Evolutionary conservation across 2,329 filamentous ascomycete species (phyloP).

Genomic region (Ophiostoma sp.): DNA sequence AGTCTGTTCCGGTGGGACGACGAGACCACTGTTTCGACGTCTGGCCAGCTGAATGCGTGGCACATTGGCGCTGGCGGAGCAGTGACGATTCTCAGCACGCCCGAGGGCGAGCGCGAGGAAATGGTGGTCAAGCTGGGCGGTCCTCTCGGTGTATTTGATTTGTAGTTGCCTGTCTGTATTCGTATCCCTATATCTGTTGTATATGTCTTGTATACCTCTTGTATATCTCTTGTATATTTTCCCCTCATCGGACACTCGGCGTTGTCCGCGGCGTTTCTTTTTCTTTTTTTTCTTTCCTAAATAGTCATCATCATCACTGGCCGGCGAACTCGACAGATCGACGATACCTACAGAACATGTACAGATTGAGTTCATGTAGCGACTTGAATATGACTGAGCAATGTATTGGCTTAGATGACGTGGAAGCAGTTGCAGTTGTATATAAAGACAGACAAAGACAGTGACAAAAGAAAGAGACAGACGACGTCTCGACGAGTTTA

Average conservation of each 20-base stretch:
- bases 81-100: slow-evolving; percentile 76
- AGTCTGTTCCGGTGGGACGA: slow-evolving; percentile 71
- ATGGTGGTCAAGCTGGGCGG: slow-evolving; percentile 73
- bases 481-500: neutral
- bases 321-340: slow-evolving; percentile 1
- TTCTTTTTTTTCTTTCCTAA: slow-evolving; percentile 18
- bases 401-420: neutral
- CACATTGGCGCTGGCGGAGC: slow-evolving; percentile 84
- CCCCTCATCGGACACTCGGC: slow-evolving; percentile 22
- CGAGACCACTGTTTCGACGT: slow-evolving; percentile 36
- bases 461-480: neutral
- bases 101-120: slow-evolving; percentile 79
- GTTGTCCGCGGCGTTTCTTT: slow-evolving; percentile 16
- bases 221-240: neutral
- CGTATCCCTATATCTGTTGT: neutral
- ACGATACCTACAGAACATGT: slow-evolving; percentile 6
- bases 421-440: neutral
- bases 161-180: slow-evolving; percentile 13
- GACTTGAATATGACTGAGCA: neutral
- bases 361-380: neutral
- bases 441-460: neutral
- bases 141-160: slow-evolving; percentile 49
- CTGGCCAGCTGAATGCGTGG: slow-evolving; percentile 57
- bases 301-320: slow-evolving; percentile 5
- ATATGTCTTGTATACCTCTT: neutral